Evolutionary conservation across 2,329 filamentous ascomycete species (phyloP), one percentile per base, ranked within the genome.

Genomic region (Gaeumannomyces sp.): DNA sequence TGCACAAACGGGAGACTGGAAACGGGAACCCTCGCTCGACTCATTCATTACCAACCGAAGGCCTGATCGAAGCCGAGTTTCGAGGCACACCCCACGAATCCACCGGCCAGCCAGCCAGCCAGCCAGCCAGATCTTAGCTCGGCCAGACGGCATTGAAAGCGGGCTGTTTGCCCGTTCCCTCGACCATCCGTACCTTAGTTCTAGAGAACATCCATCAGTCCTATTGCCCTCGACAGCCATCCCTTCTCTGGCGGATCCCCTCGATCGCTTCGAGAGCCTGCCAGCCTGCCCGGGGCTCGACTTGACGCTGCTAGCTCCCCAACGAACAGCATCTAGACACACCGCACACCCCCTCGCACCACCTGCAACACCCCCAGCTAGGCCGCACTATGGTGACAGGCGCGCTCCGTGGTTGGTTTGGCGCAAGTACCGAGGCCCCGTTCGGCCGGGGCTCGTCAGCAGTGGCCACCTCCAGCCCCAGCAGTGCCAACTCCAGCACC

Each of bases 341-440:
- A 7, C 45, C 45, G n/a, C 45, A 53, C 45, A 22, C 45, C 45
- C 38, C 38, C 38, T 45, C 38, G 19, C 45, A 53, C 45, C n/a
- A n/a, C 45, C 45, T 53, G 45, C 45, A 53, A 53, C 45, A 53
- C 45, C 22, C 45, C 45, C 45, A 53, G 45, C 45, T 10, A 53
- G 45, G 45, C 45, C 10, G 45, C 60, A 61, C 61, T 22, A 62
- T 53, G 45, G 45, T 53, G 50, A 62, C 35, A 27, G 45, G 61
- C 61, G 45, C 61, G 29, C 61, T 62, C 28, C 61, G 61, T 62
- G 61, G 64, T 57, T 67, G 65, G 67, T 62, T 68, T 56, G 66
- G 66, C 58, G 59, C 67, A 66, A 63, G 68, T 70, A 68, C 66
- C 64, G 65, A 64, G 56, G 65, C 69, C 66, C 60, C 64, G 56